Percentiles rank a stretch among this genome's conserved stretches.
These are phyloP conservation scores for Hymenoscyphus infarciens DNA, from an alignment of 2,329 filamentous ascomycete species.

Conservation along the genomic window DNA sequence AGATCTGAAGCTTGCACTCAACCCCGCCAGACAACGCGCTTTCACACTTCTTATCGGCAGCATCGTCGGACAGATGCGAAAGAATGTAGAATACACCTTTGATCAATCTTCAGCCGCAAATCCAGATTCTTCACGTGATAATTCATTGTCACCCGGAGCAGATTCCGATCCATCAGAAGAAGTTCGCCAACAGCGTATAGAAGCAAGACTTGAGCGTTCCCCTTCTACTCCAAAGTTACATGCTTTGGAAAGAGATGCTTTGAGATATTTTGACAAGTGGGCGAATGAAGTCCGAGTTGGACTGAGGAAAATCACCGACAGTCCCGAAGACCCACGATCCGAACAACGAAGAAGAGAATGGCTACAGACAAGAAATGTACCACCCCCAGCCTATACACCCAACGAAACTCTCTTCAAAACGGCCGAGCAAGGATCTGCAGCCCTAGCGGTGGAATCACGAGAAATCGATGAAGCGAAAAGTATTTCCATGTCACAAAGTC, in stretches of 20 bases:
- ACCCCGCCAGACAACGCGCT: slow-evolving; percentile 48
- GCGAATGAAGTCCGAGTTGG: slow-evolving; percentile 64
- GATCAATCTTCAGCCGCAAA: slow-evolving; percentile 15
- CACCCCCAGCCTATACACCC: slow-evolving; percentile 25
- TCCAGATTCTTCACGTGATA: slow-evolving; percentile 10
- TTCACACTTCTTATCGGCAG: slow-evolving; percentile 49
- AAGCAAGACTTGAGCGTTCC: slow-evolving; percentile 24
- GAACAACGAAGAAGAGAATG: slow-evolving; percentile 41
- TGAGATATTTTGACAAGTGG: slow-evolving; percentile 77
- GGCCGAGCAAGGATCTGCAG: slow-evolving; percentile 28
- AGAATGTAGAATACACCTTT: slow-evolving; percentile 44
- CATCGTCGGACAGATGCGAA: slow-evolving; percentile 52
- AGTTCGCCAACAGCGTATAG: slow-evolving; percentile 21
- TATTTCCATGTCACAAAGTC: slow-evolving; percentile 44
- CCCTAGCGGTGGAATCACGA: slow-evolving; percentile 22
- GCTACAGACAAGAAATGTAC: slow-evolving; percentile 25
- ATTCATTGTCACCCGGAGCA: background rate
- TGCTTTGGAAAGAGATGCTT: slow-evolving; percentile 50
- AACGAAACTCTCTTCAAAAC: slow-evolving; percentile 20
- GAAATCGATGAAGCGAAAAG: slow-evolving; percentile 38
- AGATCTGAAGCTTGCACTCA: slow-evolving; percentile 45
- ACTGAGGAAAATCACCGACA: slow-evolving; percentile 63
- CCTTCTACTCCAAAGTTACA: slow-evolving; percentile 25
- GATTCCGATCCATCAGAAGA: slow-evolving; percentile 15
- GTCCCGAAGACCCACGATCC: slow-evolving; percentile 45